A percentile compares a stretch with the other conserved stretches of the same genome.
These are phyloP conservation scores for Ogataea corticis DNA, from an alignment of 805 yeast species.

Conservation along the genomic window DNA sequence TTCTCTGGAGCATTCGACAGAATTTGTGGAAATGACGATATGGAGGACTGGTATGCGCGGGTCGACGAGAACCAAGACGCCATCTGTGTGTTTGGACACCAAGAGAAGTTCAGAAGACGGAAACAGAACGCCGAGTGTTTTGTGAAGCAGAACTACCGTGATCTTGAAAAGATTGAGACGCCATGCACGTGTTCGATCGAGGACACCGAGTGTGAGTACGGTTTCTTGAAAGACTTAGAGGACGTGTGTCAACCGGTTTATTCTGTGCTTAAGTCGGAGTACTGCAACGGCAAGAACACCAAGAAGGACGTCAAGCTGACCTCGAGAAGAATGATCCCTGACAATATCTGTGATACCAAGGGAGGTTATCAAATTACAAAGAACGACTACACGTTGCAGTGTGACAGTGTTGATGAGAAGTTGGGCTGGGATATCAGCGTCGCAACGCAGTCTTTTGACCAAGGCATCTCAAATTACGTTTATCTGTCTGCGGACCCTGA, in stretches of 20 bases:
- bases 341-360: constrained; percentile 24
- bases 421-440: constrained; percentile 36
- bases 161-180: constrained; percentile 48
- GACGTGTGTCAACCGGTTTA: constrained; percentile 49
- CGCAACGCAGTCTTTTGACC: constrained; percentile 47
- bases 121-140: constrained; percentile 65
- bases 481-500: constrained; percentile 58
- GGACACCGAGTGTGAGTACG: constrained; percentile 72
- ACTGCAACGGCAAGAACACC: constrained; percentile 23
- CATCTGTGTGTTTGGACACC: constrained; percentile 68
- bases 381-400: constrained; percentile 36
- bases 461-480: constrained; percentile 53
- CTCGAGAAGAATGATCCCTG: constrained; percentile 28
- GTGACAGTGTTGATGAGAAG: constrained; percentile 32
- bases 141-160: constrained; percentile 48
- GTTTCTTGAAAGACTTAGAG: constrained; percentile 38
- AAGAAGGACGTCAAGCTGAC: constrained; percentile 25
- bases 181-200: constrained; percentile 61
- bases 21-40: constrained; percentile 50
- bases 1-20: constrained; percentile 55
- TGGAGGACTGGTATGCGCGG: constrained; percentile 66
- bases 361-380: constrained; percentile 23
- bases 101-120: constrained; percentile 63
- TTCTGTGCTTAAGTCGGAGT: constrained; percentile 17
- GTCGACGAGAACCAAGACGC: constrained; percentile 35